A percentile compares a stretch with the other conserved stretches of the same genome.
Conservation (phyloP, 768 basidiomycete genomes). For the Naematelia aurantialba region DNA sequence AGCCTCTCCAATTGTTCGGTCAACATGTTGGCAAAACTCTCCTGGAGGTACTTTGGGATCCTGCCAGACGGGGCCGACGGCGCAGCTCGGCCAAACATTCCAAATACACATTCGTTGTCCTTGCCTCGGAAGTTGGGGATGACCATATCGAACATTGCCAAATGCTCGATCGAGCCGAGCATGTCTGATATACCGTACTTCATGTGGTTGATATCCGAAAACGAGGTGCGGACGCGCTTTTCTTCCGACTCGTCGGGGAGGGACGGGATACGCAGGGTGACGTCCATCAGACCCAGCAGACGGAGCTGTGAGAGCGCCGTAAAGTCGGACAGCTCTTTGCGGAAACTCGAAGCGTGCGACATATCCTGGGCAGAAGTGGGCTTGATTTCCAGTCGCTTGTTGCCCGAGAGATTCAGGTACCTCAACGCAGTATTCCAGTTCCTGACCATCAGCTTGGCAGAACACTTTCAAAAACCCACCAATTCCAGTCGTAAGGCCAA, state of each 20-base stretch:
- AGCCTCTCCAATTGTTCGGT: conserved; percentile 58
- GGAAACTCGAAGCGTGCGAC: conserved; percentile 46
- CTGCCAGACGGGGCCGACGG: conserved; percentile 54
- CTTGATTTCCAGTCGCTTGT: conserved; percentile 93
- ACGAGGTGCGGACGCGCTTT: conserved; percentile 84
- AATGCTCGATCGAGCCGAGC: conserved; percentile 67
- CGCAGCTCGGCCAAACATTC: conserved; percentile 83
- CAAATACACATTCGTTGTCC: conserved; percentile 82
- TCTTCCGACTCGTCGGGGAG: conserved; percentile 65
- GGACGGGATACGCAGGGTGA: conserved; percentile 62
- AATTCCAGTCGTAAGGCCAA: conserved; percentile 99
- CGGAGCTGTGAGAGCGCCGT: conserved; percentile 76
- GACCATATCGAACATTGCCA: conserved; percentile 89
- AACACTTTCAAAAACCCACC: conserved; percentile 58
- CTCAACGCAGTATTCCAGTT: conserved; percentile 90
- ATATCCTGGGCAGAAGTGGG: conserved; percentile 57
- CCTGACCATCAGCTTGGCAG: conserved; percentile 55
- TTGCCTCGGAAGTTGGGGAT: conserved; percentile 74
- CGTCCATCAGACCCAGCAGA: conserved; percentile 96
- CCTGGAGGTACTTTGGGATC: conserved; percentile 77
- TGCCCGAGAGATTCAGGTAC: conserved; percentile 95
- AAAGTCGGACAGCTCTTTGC: conserved; percentile 65
- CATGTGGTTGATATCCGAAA: conserved; percentile 83
- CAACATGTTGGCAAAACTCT: conserved; percentile 69
- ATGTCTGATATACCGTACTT: conserved; percentile 95